Evolutionary conservation across 129 eudicot species (phyloP), one percentile per base, ranked within the genome.

Genomic region (Glebionis coronaria): DNA sequence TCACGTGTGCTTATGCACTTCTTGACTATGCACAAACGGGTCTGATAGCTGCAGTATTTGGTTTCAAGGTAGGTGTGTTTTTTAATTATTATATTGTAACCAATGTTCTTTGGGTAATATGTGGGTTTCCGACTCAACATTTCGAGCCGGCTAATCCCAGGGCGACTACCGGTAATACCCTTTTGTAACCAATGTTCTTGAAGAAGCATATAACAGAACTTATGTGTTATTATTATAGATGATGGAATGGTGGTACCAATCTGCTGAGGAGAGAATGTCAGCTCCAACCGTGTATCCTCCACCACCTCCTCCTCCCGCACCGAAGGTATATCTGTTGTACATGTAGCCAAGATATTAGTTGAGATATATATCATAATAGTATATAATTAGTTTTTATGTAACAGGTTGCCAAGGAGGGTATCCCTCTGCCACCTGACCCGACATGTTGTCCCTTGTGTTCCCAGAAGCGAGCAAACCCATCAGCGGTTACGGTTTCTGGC

Each of bases 231-330:
- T 9, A 45, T 52, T 16, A 49, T 74, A 91, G 97, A 91, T 91
- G 97, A 91, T 91, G 97, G 97, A 91, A 68, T 91, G 97, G 97
- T 91, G 97, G 97, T 87, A 87, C 76, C 97, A 91, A 79, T 91
- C 97, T 64, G 97, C 97, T 16, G 97, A 91, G 68, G 97, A 91
- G 79, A 81, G 97, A 77, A 85, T 91, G 97, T 87, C 87, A 45
- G 96, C 97, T 59, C 97, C 96, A 9, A 87, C 95, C 11, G 97
- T 91, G 58, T 91, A 87, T 81, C 97, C 97, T 45, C 96, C 97
- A 3, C 97, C 96, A 6, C 97, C 96, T 3, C 97, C 97, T 15
- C 97, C 97, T 40, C 97, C 96, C 14, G 64, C 88, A 47, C 97
- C 97, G 52, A 87, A 91, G 90, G 95, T 90, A 79, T 40, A 63